phyloP scores from a whole-genome alignment of 2,329 filamentous ascomycete species.

The Sclerotinia glacialis region DNA sequence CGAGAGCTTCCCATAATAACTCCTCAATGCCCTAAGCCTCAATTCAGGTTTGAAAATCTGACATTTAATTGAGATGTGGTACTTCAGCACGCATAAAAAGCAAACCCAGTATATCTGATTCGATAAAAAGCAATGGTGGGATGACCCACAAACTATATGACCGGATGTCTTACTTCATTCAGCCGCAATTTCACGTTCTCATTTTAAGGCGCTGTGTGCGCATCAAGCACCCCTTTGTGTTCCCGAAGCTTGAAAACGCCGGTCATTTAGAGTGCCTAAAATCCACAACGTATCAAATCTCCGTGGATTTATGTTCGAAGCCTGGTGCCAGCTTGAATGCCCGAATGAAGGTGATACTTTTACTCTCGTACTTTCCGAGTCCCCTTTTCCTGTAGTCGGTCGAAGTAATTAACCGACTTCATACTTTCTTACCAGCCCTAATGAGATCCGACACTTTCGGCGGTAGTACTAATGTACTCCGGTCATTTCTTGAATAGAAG shows the following conservation, averaged over 20 bases:
- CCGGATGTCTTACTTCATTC: not conserved
- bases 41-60: not conserved
- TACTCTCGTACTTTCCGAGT: not conserved
- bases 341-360: not conserved
- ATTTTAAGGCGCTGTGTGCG: not conserved
- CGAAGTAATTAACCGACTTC: conserved; percentile 1
- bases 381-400: not conserved
- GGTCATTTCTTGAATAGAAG: conserved; percentile 89
- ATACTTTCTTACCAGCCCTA: conserved; percentile 58
- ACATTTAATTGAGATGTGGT: not conserved
- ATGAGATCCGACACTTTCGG: conserved; percentile 82
- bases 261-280: not conserved
- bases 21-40: too few species aligned
- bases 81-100: not conserved
- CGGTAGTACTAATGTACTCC: conserved; percentile 78
- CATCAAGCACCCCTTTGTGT: conserved; percentile 3
- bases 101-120: not conserved
- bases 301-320: not conserved
- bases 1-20: too few species aligned
- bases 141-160: not conserved
- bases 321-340: too few species aligned
- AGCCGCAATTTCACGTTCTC: conserved; percentile 4
- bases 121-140: not conserved
- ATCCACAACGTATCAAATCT: not conserved
- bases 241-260: not conserved